phyloP scores from a whole-genome alignment of 2,329 filamentous ascomycete species.

The Alternaria sp. region DNA sequence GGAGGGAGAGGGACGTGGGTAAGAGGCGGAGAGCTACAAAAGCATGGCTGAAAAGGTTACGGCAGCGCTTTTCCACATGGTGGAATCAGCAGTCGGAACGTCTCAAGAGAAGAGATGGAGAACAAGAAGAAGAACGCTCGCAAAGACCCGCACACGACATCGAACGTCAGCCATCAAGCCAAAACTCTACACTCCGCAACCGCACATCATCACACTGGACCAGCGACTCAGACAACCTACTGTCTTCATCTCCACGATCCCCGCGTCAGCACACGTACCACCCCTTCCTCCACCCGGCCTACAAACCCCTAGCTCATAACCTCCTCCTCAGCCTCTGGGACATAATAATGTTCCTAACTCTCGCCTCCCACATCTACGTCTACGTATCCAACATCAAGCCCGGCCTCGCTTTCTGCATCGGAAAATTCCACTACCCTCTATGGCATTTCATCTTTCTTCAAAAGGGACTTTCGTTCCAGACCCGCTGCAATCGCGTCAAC shows the following conservation, averaged over 20 bases:
- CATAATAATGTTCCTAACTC: neutral
- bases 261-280: neutral
- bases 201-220: neutral
- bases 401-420: neutral
- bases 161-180: neutral
- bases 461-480: neutral
- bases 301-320: neutral
- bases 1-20: neutral
- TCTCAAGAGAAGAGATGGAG: neutral
- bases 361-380: neutral
- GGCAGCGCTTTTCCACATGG: neutral
- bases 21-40: neutral
- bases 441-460: neutral
- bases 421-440: neutral
- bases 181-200: neutral
- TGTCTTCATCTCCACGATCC: neutral
- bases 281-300: neutral
- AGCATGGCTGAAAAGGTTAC: neutral
- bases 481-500: constrained; percentile 4
- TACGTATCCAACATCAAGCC: neutral
- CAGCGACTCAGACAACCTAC: neutral
- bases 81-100: neutral
- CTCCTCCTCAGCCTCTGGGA: neutral
- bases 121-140: neutral
- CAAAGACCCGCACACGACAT: neutral